Percentiles rank a stretch among this genome's conserved stretches.
Conservation (phyloP, 1,139 yeast genomes). For the Candida dubliniensis region DNA sequence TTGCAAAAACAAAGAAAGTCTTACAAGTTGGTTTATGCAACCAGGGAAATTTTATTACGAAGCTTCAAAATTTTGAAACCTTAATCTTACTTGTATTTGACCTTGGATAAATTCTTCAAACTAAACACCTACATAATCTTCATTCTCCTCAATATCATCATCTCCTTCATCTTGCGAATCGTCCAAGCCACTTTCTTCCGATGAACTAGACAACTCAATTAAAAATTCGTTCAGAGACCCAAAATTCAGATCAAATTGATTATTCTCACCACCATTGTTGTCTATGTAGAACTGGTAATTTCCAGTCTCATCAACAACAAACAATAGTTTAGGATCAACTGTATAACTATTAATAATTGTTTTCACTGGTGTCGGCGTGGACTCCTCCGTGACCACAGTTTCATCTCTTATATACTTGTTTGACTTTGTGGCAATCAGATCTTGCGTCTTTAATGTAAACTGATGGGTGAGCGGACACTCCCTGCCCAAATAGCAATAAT, state of each 20-base stretch:
- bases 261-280: conserved; percentile 9
- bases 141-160: background rate
- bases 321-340: conserved; percentile 30
- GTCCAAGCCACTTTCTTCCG: conserved; percentile 14
- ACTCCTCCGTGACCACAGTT: conserved; percentile 25
- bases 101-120: background rate
- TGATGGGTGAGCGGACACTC: conserved; percentile 53
- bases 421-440: conserved; percentile 22
- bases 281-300: conserved; percentile 33
- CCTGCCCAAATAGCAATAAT: conserved; percentile 52
- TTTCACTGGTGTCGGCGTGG: conserved; percentile 17
- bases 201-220: conserved; percentile 20
- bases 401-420: conserved; percentile 18
- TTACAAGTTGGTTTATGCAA: too few relatives aligned
- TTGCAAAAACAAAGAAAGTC: too few relatives aligned
- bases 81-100: background rate
- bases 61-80: background rate
- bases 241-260: conserved; percentile 9
- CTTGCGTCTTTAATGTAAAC: conserved; percentile 30
- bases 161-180: conserved; percentile 17
- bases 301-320: conserved; percentile 22
- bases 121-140: conserved; percentile 18
- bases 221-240: conserved; percentile 21
- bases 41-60: too few relatives aligned
- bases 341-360: conserved; percentile 34